Base-by-base conservation (phyloP, 495 filamentous ascomycete genomes). In the Aspergillus nidulans region DNA sequence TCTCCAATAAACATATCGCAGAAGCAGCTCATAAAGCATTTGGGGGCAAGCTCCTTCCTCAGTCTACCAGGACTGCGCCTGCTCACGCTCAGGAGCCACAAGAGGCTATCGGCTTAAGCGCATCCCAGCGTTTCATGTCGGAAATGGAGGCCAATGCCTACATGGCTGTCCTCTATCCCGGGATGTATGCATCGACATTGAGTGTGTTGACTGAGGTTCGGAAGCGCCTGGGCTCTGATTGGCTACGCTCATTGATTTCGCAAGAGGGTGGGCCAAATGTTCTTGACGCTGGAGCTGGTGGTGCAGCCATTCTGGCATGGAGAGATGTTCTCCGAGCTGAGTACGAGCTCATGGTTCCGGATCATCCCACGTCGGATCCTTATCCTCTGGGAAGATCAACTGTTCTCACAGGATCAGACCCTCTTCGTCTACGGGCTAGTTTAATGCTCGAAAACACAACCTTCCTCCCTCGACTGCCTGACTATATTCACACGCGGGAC, bases 401-500 rank as follows among this genome's bases (percentile, higher is more conserved):
- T 0, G 84, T 88, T 8, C 58, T 90, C 5, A 78, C 81, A 8
- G 85, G 77, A 0, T 83, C 86, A 1, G 74, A 79, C n/a, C 52
- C 75, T 2, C 77, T 98, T 30, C 85, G 90, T n/a, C 73, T 89
- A 20, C 86, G 91, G 16, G 79, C 88, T 15, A 88, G 89, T 50
- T 72, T 70, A 26, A 80, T 97, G 55, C 78, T 98, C 10, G 82
- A 94, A 13, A 87, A 97, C 62, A 97, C 94, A 0, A 90, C 85
- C 0, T 97, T 98, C 65, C 78, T 98, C 21, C 94, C 94, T 10
- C 88, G 91, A 1, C 74, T 97, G 24, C 94, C 94, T n/a, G 91
- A 98, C 62, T 90, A 91, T 60, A 59, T 90, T n/a, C 89, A 92
- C 57, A 60, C 70, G 9, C 71, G 72, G 28, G 75, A 77, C 24